These are phyloP conservation scores for Mentha longifolia DNA, from an alignment of 257 asterid genomes.

Conservation along the genomic window DNA sequence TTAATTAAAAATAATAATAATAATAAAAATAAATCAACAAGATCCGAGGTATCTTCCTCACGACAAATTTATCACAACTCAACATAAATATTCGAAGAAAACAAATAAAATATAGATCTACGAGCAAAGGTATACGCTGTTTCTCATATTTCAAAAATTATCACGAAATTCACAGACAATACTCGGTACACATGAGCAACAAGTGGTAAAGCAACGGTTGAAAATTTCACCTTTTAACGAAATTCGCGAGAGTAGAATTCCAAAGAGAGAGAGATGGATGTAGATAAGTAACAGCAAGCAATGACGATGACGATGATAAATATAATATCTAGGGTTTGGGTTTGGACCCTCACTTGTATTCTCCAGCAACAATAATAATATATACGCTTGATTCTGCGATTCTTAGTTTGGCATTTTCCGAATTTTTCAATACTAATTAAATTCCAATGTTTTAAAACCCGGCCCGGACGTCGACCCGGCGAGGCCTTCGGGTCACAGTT, in stretches of 20 bases:
- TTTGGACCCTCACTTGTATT: conserved; percentile 24
- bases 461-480: no score
- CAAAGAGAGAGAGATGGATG: conserved; percentile 3
- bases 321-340: conserved; percentile 45
- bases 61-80: not conserved
- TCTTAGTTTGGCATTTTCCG: no score
- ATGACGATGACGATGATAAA: conserved; percentile 13
- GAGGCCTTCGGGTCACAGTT: no score
- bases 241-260: conserved; percentile 30
- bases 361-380: no score
- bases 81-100: not conserved
- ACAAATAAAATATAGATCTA: conserved; percentile 28
- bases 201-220: not conserved
- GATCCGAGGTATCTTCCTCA: no score
- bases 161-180: not conserved
- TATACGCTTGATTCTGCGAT: no score
- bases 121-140: not conserved
- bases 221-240: conserved; percentile 27
- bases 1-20: no score
- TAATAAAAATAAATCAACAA: no score
- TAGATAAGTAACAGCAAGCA: conserved; percentile 32
- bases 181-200: not conserved
- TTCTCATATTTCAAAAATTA: not conserved
- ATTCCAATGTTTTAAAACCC: no score
- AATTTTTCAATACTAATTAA: no score